Conservation (phyloP, 148 eudicot species). For the Camellia lanceoleosa region DNA sequence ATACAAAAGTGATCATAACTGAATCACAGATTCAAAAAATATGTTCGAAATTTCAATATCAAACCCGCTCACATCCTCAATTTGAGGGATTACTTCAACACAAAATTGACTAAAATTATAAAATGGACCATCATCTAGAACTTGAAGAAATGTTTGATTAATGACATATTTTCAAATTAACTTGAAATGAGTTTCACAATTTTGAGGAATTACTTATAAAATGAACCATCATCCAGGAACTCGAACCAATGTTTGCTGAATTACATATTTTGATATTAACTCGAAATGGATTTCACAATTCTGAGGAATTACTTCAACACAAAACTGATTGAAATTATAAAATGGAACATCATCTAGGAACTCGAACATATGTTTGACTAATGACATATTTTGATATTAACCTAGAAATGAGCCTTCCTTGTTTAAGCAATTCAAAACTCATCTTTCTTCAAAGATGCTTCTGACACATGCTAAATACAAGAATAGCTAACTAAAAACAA, state of each 20-base stretch:
- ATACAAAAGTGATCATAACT: background rate
- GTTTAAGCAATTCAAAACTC: background rate
- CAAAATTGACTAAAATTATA: background rate
- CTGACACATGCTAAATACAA: background rate
- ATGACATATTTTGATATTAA: background rate
- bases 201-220: too few species aligned
- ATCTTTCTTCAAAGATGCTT: background rate
- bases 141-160: background rate
- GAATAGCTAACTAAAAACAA: background rate
- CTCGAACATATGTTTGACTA: background rate
- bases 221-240: too few species aligned
- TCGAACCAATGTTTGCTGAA: too few species aligned
- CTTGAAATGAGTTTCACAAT: background rate
- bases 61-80: background rate
- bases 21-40: background rate
- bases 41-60: background rate
- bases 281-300: background rate
- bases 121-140: background rate
- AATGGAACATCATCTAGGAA: background rate
- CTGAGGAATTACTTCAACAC: background rate
- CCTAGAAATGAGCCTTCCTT: background rate
- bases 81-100: background rate
- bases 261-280: too few species aligned
- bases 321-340: background rate
- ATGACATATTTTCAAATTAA: background rate